These are phyloP conservation scores for Rubia tinctorum DNA, from an alignment of 305 asterid species.

Conservation along the genomic window DNA sequence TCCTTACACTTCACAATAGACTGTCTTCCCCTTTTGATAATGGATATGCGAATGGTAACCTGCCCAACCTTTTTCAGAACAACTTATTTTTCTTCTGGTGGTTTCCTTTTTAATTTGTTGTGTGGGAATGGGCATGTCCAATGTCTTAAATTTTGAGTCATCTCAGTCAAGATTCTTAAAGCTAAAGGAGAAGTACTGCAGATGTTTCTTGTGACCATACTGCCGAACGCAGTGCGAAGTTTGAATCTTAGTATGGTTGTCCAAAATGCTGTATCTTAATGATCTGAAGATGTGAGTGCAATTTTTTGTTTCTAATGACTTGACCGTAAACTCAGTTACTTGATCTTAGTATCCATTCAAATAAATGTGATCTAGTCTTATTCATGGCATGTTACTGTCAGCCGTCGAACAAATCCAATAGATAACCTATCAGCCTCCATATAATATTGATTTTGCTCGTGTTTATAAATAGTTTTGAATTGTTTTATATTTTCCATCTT, in stretches of 20 bases:
- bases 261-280: too few species aligned
- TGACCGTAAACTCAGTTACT: not conserved
- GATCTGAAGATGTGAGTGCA: not conserved
- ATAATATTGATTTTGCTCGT: constrained; percentile 14
- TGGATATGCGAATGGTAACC: not conserved
- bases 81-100: not conserved
- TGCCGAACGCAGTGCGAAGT: not conserved
- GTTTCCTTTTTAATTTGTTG: not conserved
- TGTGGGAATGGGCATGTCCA: not conserved
- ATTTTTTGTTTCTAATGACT: not conserved
- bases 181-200: too few species aligned
- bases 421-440: not conserved
- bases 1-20: not conserved
- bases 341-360: not conserved
- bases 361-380: not conserved
- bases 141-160: not conserved
- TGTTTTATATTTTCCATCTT: not conserved
- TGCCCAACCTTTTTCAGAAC: not conserved
- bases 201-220: too few species aligned
- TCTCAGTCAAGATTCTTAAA: too few species aligned
- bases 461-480: not conserved
- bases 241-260: not conserved
- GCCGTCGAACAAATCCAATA: not conserved
- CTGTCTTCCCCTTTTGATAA: not conserved
- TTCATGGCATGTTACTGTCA: not conserved